Base-by-base conservation (phyloP, 495 filamentous ascomycete species). In the Aspergillus avenaceus region DNA sequence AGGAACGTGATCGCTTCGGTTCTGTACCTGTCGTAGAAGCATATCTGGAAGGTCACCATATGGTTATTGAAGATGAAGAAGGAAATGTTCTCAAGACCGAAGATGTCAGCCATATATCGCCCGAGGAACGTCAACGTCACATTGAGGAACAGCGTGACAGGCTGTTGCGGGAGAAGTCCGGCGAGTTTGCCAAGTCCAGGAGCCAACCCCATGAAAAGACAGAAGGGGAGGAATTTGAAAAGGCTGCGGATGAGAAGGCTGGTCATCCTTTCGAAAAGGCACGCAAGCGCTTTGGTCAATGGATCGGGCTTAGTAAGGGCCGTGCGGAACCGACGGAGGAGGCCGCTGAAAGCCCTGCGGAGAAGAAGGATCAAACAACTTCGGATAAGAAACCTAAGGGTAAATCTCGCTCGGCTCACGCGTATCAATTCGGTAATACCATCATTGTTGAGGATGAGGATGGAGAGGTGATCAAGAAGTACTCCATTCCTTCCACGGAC, bases 391-490 rank as follows among this genome's bases (percentile, higher is more conserved):
- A 58, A 22, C 13, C 44, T 14, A 62, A 65, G 45, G 48, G 55
- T 23, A 67, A 67, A 13, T 65, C 65, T 38, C 72, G 79, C 19
- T 84, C 93, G 5, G 95, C 95, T 9, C 80, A 88, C 59, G 95
- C 95, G 3, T 99, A 96, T 59, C 90, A 96, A 56, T 97, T 92
- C 57, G 95, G 91, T 37, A 93, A 89, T 56, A 96, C 91, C 65
- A 92, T 99, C 56, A 97, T 99, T 60, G 90, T 99, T 13, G 95
- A 99, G 67, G 91, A 99, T 58, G 91, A 92, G 64, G 87, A 96
- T 62, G 95, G 95, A 24, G 95, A 99, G 61, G 95, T 99, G 11
- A 81, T 99, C 64, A 95, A 95, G 75, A 95, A 93, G 51, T 97
- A 96, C 64, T 89, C 95, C 45, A 84, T 97, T 24, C 87, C 91